A percentile compares a stretch with the other conserved stretches of the same genome.
Conservation (phyloP, 495 filamentous ascomycete species). For the Tuber aestivum region DNA sequence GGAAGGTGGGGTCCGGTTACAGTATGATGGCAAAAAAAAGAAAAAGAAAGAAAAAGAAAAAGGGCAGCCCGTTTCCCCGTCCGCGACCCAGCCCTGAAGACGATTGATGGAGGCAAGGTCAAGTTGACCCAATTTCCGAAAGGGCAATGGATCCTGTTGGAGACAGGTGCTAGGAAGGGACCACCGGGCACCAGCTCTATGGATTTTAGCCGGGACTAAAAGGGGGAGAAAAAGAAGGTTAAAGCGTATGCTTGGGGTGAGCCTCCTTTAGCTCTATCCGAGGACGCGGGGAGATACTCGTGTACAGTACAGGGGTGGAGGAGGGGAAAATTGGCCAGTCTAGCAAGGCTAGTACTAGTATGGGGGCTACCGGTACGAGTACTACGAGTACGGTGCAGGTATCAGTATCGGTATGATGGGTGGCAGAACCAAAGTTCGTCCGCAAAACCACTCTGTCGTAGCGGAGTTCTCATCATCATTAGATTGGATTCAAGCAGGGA, state of each 20-base stretch:
- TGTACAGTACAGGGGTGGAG: background rate
- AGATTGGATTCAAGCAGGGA: background rate
- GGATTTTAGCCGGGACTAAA: background rate
- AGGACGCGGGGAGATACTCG: background rate
- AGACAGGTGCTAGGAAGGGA: background rate
- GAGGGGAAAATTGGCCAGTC: background rate
- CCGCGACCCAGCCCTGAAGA: constrained; percentile 14
- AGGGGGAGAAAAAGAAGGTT: background rate
- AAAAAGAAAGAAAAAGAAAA: constrained; percentile 12
- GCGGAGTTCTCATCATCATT: background rate
- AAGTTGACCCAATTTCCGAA: background rate
- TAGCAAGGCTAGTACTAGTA: background rate
- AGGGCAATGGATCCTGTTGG: background rate
- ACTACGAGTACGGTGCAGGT: background rate
- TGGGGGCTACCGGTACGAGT: background rate
- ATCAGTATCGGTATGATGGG: no score
- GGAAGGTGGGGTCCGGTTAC: constrained; percentile 33
- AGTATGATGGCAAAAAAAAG: constrained; percentile 8
- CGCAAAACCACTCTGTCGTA: background rate
- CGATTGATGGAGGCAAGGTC: background rate
- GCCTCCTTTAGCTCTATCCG: background rate
- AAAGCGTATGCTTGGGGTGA: background rate
- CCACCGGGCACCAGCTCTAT: background rate
- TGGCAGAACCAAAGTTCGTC: background rate
- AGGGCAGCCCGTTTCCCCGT: constrained; percentile 31